Conservation (phyloP, 305 asterid species). For the Lippia alba region DNA sequence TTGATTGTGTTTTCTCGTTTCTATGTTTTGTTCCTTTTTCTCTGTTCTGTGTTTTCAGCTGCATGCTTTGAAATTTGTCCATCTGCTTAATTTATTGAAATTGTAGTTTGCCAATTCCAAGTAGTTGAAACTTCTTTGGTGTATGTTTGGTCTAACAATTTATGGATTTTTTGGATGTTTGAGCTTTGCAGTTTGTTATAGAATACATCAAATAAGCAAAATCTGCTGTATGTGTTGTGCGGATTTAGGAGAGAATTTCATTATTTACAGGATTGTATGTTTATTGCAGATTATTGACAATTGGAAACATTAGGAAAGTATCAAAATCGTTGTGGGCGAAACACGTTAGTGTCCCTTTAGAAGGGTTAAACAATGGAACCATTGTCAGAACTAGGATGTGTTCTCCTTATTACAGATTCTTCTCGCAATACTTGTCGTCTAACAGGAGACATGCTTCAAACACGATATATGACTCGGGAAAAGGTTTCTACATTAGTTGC, state of each 20-base stretch:
- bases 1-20: background rate
- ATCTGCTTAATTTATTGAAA: background rate
- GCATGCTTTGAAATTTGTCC: background rate
- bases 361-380: slow-evolving; percentile 49
- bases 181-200: background rate
- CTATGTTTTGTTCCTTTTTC: too few species aligned
- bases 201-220: background rate
- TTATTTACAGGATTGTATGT: slow-evolving; percentile 19
- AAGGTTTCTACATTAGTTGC: slow-evolving; percentile 33
- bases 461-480: slow-evolving; percentile 35
- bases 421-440: slow-evolving; percentile 42
- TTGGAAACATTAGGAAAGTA: slow-evolving; percentile 47
- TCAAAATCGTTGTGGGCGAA: slow-evolving; percentile 40
- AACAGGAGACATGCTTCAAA: slow-evolving; percentile 44
- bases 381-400: slow-evolving; percentile 44
- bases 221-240: background rate
- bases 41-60: background rate
- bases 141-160: slow-evolving; percentile 9
- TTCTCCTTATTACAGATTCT: slow-evolving; percentile 53
- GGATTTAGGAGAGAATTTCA: background rate
- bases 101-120: slow-evolving; percentile 12
- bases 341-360: slow-evolving; percentile 36
- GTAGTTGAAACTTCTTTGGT: slow-evolving; percentile 2
- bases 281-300: slow-evolving; percentile 64
- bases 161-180: background rate